Percentiles rank a stretch among this genome's conserved stretches.
Conservation (phyloP, 2,329 filamentous ascomycete species). For the Pseudogymnoascus sp. region DNA sequence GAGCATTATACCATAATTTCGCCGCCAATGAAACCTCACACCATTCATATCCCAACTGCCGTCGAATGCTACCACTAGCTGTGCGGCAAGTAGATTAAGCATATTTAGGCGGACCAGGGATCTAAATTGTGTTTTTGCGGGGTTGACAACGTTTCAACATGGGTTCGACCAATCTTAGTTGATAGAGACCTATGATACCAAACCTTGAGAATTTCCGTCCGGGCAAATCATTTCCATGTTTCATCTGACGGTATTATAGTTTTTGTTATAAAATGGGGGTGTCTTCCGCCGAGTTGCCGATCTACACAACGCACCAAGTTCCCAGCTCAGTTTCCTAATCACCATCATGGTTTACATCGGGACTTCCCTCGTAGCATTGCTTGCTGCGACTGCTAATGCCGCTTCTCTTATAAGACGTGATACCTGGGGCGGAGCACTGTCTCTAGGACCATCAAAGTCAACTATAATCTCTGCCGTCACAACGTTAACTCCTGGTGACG, state of each 20-base stretch:
- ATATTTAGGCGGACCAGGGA: neutral
- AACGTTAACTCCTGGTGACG: conserved; percentile 33
- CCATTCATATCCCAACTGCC: neutral
- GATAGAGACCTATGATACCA: neutral
- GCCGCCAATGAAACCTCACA: neutral
- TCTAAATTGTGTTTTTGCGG: neutral
- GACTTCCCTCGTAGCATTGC: neutral
- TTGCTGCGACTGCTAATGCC: neutral
- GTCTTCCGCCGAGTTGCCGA: neutral
- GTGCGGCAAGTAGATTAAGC: conserved; percentile 1
- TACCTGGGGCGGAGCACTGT: conserved; percentile 33
- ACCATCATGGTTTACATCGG: neutral
- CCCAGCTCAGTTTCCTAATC: neutral
- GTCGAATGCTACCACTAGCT: neutral
- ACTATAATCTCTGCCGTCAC: conserved; percentile 35
- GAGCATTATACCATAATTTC: neutral
- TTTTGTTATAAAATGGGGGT: neutral
- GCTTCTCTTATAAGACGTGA: conserved; percentile 18
- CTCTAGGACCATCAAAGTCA: conserved; percentile 32
- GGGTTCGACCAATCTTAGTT: neutral
- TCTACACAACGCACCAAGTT: neutral
- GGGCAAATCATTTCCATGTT: conserved; percentile 1
- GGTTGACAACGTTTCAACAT: neutral
- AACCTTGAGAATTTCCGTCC: neutral
- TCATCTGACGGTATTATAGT: neutral